Percentiles rank a stretch among this genome's conserved stretches.
phyloP scores from a whole-genome alignment of 2,329 filamentous ascomycete genomes.

The Epichloe sibirici region DNA sequence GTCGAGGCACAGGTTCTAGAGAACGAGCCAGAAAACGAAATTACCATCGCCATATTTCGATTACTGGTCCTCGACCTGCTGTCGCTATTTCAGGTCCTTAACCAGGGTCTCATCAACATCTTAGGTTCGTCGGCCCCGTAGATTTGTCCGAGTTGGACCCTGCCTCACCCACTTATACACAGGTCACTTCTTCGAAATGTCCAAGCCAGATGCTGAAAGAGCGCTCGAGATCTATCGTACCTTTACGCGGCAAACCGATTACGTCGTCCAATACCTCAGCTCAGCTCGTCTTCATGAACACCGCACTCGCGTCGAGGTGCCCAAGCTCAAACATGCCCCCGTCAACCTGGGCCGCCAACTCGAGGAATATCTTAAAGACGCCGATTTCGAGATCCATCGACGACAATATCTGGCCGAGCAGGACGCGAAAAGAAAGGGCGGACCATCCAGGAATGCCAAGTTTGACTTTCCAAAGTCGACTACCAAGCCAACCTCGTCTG shows the following conservation, averaged over 20 bases:
- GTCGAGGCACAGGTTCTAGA: conserved; percentile 56
- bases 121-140: conserved; percentile 49
- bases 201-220: conserved; percentile 80
- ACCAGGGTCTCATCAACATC: conserved; percentile 94
- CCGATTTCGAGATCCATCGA: conserved; percentile 88
- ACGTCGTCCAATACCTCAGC: conserved; percentile 80
- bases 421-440: conserved; percentile 51
- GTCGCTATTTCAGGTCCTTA: conserved; percentile 85
- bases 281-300: conserved; percentile 83
- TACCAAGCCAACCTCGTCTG: conserved; percentile 19
- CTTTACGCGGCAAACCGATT: conserved; percentile 85
- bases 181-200: conserved; percentile 99
- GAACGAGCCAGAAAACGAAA: conserved; percentile 87
- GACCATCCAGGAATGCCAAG: conserved; percentile 21
- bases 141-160: conserved; percentile 5
- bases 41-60: conserved; percentile 86
- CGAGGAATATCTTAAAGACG: conserved; percentile 88
- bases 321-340: conserved; percentile 93
- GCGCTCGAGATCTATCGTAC: conserved; percentile 85
- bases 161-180: conserved; percentile 12
- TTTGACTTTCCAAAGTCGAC: conserved; percentile 21
- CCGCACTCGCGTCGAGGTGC: conserved; percentile 84
- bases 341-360: conserved; percentile 81
- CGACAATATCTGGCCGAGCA: conserved; percentile 85
- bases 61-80: conserved; percentile 83